Conservation (phyloP, 768 basidiomycete genomes). For the Leccinellum rugosiceps region DNA sequence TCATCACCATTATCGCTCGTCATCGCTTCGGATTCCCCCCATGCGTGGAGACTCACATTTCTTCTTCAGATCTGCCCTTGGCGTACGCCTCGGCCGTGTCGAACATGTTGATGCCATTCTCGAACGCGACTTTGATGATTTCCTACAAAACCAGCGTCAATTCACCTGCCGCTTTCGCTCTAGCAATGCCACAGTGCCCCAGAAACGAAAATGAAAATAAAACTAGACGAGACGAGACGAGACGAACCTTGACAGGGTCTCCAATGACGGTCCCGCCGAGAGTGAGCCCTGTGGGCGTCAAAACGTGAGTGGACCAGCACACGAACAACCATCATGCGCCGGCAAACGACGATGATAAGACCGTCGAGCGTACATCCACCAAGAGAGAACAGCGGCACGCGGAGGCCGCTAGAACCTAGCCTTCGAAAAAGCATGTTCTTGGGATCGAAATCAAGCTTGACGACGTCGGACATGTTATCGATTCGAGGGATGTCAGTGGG, state of each 20-base stretch:
- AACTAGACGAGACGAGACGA: neutral
- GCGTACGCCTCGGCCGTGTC: slow-evolving; percentile 46
- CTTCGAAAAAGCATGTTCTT: slow-evolving; percentile 41
- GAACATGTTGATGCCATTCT: slow-evolving; percentile 51
- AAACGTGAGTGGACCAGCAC: neutral
- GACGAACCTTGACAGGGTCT: slow-evolving; percentile 46
- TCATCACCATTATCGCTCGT: neutral
- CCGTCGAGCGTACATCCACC: slow-evolving; percentile 42
- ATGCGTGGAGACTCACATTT: slow-evolving; percentile 39
- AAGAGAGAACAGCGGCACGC: slow-evolving; percentile 50
- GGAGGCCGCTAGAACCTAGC: slow-evolving; percentile 44
- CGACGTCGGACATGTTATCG: slow-evolving; percentile 20
- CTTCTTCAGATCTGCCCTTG: slow-evolving; percentile 47
- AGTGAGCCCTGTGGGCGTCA: slow-evolving; percentile 38
- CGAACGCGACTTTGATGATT: slow-evolving; percentile 52
- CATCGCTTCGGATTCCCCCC: neutral
- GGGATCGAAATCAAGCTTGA: slow-evolving; percentile 34
- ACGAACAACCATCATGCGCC: neutral
- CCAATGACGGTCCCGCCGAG: slow-evolving; percentile 46
- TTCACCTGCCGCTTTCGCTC: neutral
- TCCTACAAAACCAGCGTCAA: slow-evolving; percentile 33
- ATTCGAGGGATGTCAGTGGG: neutral
- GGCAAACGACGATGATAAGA: neutral
- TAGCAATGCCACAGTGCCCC: too few species aligned
- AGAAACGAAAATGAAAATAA: neutral